Base-by-base conservation (phyloP, 371 early-diverging fungal genomes). In the Mortierella polycephala region DNA sequence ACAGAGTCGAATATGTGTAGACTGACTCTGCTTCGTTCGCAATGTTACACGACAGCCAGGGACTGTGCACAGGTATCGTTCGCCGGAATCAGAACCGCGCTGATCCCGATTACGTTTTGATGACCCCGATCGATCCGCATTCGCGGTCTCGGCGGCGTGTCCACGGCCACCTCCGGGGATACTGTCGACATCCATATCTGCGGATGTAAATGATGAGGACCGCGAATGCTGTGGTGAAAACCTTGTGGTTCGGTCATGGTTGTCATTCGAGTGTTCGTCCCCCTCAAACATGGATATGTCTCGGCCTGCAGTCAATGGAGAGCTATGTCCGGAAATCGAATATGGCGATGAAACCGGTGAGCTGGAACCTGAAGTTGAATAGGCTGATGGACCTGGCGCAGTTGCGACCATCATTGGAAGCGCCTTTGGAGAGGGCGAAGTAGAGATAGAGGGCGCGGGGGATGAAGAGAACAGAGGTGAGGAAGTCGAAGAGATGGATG, bases 21-120 rank as follows among this genome's bases (percentile, higher is more conserved):
- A 14, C 39, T 8, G 42, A 42, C 54, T 62, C 39, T 62, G 37
- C n/a, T 72, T 61, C 14, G 72, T 62, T 11, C 67, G 61, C 16
- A 72, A 53, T 7, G 30, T 62, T 42, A 69, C 75, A 12, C 53
- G 41, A 54, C 75, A 75, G 1, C 70, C 75, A 7, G 60, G 62
- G 5, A 75, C 16, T 12, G 70, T 65, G 62, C 75, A 75, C 14
- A 45, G 18, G 58, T 53, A 75, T 1, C 69, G 53, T n/a, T 68
- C 30, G 12, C 11, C 47, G 47, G 47, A 47, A 47, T n/a, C 47
- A 5, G 47, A 47, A n/a, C 47, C 11, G 10, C 47, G 47, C 16
- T n/a, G 30, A 30, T 30, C 30, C 30, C 30, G 30, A 1, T 4
- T 30, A 30, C 30, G 30, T 30, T 30, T 30, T 30, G 30, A 30